Evolutionary conservation across 345 rosid species (phyloP).

Genomic region (Salix brachista): DNA sequence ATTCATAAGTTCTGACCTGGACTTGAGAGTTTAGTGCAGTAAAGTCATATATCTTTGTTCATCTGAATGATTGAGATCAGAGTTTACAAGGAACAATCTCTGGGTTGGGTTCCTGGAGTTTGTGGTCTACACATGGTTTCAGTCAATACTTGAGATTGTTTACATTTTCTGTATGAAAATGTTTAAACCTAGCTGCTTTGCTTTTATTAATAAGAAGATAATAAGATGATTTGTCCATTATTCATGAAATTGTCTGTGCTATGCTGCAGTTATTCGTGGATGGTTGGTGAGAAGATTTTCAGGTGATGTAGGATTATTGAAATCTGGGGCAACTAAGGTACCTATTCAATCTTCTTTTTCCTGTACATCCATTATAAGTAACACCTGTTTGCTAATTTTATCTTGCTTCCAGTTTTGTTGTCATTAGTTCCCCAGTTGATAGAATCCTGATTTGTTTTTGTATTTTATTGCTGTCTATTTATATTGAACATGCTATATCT

Average conservation of each 20-base stretch:
- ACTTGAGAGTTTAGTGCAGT: not conserved
- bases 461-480: not conserved
- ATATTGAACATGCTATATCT: not conserved
- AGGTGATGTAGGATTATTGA: constrained; percentile 60
- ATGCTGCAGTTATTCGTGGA: constrained; percentile 76
- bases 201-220: not conserved
- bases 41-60: not conserved
- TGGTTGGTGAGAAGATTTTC: constrained; percentile 95
- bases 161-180: not conserved
- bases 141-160: not conserved
- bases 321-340: constrained; percentile 59
- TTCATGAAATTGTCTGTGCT: not conserved
- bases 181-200: not conserved
- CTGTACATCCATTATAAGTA: not conserved
- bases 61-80: constrained; percentile 13
- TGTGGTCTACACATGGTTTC: constrained; percentile 8
- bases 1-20: not conserved
- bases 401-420: not conserved
- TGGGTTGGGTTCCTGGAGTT: not conserved
- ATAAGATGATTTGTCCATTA: not conserved
- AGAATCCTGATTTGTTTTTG: not conserved
- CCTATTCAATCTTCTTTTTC: not conserved
- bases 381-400: not conserved
- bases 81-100: not conserved
- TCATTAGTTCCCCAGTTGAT: not conserved